Evolutionary conservation across 257 asterid genomes (phyloP).

Genomic region (Solanum rostratum): DNA sequence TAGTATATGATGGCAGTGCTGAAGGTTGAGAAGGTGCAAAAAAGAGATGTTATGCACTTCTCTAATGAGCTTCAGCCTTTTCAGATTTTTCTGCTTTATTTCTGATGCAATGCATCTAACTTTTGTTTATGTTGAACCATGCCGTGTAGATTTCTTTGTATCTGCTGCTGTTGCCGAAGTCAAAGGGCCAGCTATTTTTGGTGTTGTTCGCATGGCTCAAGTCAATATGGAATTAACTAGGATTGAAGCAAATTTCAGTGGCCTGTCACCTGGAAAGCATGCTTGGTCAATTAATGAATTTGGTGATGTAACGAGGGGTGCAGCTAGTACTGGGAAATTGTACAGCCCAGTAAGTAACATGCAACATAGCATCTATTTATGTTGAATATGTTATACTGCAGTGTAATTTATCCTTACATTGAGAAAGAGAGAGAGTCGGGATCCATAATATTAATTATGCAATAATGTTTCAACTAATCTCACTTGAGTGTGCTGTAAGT

Average conservation of each 20-base stretch:
- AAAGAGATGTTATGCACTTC: neutral
- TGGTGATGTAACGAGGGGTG: constrained; percentile 85
- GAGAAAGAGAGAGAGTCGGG: neutral
- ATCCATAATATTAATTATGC: neutral
- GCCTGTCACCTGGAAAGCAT: constrained; percentile 75
- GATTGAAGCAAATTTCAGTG: constrained; percentile 86
- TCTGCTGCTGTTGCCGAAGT: constrained; percentile 94
- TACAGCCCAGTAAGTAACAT: constrained; percentile 33
- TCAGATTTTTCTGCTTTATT: neutral
- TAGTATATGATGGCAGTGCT: neutral
- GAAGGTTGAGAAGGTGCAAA: neutral
- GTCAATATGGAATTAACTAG: constrained; percentile 76
- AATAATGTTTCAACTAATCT: neutral
- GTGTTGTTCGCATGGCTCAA: constrained; percentile 90
- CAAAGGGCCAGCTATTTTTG: constrained; percentile 74
- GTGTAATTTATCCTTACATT: neutral
- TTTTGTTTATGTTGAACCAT: neutral
- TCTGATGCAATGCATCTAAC: neutral
- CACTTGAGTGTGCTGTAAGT: neutral
- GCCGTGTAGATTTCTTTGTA: constrained; percentile 63
- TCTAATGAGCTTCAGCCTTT: neutral
- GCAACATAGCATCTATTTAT: constrained; percentile 23
- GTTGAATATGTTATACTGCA: neutral
- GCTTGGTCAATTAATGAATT: constrained; percentile 85
- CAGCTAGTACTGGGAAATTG: constrained; percentile 83